These are phyloP conservation scores for Karstenula rhodostoma DNA, from an alignment of 2,329 filamentous ascomycete genomes.

Conservation along the genomic window DNA sequence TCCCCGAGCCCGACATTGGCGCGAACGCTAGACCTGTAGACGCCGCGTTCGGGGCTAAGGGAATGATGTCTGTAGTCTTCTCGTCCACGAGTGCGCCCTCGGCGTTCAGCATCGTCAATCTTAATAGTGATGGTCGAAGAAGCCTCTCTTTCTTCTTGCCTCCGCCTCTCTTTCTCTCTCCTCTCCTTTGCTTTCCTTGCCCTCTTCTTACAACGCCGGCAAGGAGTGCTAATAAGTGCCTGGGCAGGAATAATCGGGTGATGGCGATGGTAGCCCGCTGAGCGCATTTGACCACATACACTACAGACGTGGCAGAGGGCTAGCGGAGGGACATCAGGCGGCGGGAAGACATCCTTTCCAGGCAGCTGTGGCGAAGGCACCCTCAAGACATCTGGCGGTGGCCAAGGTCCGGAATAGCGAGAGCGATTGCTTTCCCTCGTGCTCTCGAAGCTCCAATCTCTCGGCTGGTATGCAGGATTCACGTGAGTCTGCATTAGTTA, in stretches of 20 bases:
- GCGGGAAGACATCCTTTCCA: conserved; percentile 22
- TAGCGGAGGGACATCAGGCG: conserved; percentile 30
- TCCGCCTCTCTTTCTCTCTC: conserved; percentile 19
- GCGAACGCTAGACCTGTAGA: conserved; percentile 30
- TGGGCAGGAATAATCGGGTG: conserved; percentile 47
- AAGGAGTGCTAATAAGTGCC: conserved; percentile 32
- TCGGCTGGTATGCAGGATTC: conserved; percentile 16
- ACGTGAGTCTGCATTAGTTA: conserved; percentile 4
- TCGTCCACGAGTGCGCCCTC: conserved; percentile 35
- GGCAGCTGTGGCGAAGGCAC: conserved; percentile 16
- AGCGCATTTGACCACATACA: conserved; percentile 44
- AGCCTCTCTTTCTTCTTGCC: conserved; percentile 27
- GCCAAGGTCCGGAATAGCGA: conserved; percentile 21
- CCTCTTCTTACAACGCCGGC: conserved; percentile 44
- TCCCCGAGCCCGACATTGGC: conserved; percentile 30
- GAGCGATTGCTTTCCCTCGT: conserved; percentile 28
- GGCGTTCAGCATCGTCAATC: conserved; percentile 26
- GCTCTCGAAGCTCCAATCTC: conserved; percentile 22
- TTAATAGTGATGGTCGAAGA: conserved; percentile 30
- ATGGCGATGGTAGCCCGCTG: conserved; percentile 43
- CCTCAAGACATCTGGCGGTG: conserved; percentile 16
- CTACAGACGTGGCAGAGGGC: conserved; percentile 46
- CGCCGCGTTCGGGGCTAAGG: conserved; percentile 25
- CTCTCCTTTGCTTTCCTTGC: conserved; percentile 19
- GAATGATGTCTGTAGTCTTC: conserved; percentile 28